A percentile compares a stretch with the other conserved stretches of the same genome.
These are phyloP conservation scores for Cercospora zeina DNA, from an alignment of 2,329 filamentous ascomycete genomes.

Conservation along the genomic window DNA sequence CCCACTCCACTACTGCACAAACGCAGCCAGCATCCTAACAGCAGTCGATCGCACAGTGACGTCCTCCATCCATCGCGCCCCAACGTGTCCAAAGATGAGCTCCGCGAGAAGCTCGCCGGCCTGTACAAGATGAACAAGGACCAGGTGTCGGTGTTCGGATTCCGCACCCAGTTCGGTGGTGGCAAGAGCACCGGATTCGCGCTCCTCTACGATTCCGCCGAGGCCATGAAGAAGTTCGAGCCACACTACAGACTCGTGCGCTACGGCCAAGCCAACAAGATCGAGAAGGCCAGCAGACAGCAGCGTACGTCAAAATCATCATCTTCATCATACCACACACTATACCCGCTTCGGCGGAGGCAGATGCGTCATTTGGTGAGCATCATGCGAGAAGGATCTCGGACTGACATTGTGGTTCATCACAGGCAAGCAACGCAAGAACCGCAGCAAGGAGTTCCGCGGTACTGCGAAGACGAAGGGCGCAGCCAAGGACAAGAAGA, in stretches of 20 bases:
- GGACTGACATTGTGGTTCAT: conserved; percentile 29
- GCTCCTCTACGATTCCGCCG: conserved; percentile 95
- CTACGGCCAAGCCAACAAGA: conserved; percentile 87
- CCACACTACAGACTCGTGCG: conserved; percentile 95
- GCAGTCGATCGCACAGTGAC: conserved; percentile 63
- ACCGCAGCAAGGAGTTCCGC: conserved; percentile 97
- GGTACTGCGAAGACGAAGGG: conserved; percentile 99
- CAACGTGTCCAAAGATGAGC: conserved; percentile 99
- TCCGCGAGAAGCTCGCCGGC: conserved; percentile 88
- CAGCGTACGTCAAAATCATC: conserved; percentile 74
- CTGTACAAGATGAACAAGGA: conserved; percentile 99
- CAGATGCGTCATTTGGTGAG: conserved; percentile 19
- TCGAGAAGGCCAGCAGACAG: conserved; percentile 97
- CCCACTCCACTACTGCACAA: conserved; percentile 1
- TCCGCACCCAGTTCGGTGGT: conserved; percentile 98
- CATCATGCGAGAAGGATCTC: conserved; percentile 20
- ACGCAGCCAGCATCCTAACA: conserved; percentile 28
- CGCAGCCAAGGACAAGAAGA: conserved; percentile 85
- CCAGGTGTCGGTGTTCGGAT: conserved; percentile 95
- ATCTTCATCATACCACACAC: conserved; percentile 13
- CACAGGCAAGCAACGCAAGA: conserved; percentile 99
- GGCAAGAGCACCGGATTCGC: conserved; percentile 99
- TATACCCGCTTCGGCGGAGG: conserved; percentile 16
- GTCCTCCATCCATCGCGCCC: conserved; percentile 98
- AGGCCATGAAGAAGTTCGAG: conserved; percentile 99